Conservation (phyloP, 768 basidiomycete genomes). For the Russula griseocarnosa region DNA sequence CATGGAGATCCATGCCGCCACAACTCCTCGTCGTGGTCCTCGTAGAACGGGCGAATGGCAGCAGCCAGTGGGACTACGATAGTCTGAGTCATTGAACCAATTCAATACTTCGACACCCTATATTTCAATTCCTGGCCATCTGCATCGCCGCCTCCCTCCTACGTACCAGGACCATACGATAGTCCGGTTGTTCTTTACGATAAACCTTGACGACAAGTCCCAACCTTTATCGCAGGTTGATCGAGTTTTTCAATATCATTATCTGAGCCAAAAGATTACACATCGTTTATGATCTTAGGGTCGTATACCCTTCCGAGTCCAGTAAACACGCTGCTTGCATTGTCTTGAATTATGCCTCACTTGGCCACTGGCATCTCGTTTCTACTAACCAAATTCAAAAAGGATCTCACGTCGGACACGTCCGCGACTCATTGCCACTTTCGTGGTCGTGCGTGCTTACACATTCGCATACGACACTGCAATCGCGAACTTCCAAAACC, state of each 20-base stretch:
- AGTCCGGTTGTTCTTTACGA: no score
- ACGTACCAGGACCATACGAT: no score
- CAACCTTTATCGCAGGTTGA: not conserved
- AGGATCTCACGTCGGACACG: conserved; percentile 11
- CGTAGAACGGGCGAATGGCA: no score
- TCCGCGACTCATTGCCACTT: not conserved
- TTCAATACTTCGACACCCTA: no score
- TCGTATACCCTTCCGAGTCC: not conserved
- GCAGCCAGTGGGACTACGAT: no score
- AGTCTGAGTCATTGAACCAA: no score
- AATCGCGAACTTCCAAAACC: not conserved
- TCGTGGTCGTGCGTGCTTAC: not conserved
- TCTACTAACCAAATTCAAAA: not conserved
- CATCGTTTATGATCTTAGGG: no score
- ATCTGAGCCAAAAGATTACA: not conserved
- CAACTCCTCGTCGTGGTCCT: no score
- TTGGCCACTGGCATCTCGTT: not conserved
- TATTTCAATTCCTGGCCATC: no score
- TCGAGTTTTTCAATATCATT: not conserved
- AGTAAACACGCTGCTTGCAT: not conserved
- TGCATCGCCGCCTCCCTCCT: no score
- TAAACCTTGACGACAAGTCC: no score
- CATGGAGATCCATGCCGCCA: no score
- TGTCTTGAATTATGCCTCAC: not conserved
- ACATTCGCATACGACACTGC: not conserved